A percentile compares a stretch with the other conserved stretches of the same genome.
Conservation (phyloP, 2,329 filamentous ascomycete genomes). For the Simplicillium aogashimaense region DNA sequence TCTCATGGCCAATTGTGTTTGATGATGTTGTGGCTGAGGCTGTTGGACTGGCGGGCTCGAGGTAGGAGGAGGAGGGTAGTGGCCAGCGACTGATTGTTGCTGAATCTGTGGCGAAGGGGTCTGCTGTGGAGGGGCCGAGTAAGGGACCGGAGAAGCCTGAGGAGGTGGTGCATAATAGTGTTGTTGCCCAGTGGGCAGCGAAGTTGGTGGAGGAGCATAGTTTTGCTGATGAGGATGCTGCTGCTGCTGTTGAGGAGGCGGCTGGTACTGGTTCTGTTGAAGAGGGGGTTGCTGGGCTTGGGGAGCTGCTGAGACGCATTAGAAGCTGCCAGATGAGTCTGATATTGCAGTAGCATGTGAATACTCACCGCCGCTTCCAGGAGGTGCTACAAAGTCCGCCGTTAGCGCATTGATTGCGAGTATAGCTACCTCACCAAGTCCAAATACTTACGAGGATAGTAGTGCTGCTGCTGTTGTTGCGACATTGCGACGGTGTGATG, state of each 20-base stretch:
- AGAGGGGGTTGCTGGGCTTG: not conserved
- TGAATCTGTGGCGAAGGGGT: conserved; percentile 19
- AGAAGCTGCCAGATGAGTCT: not conserved
- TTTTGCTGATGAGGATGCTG: conserved; percentile 27
- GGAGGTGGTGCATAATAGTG: conserved; percentile 36
- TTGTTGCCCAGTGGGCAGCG: conserved; percentile 33
- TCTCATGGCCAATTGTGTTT: conserved; percentile 12
- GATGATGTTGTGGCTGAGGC: conserved; percentile 10
- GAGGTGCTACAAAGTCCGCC: conserved; percentile 24
- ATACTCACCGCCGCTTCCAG: conserved; percentile 11
- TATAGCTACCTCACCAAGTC: conserved; percentile 1
- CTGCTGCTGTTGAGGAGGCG: conserved; percentile 10
- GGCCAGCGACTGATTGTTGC: conserved; percentile 12
- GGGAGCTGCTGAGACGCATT: not conserved
- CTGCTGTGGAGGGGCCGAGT: conserved; percentile 21
- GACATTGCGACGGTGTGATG: not conserved
- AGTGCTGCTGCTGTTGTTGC: conserved; percentile 21
- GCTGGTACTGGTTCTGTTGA: too few relatives aligned
- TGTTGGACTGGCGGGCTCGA: conserved; percentile 8
- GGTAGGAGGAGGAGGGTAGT: conserved; percentile 16
- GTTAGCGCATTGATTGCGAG: conserved; percentile 8
- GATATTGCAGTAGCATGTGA: not conserved
- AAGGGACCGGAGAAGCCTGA: conserved; percentile 20
- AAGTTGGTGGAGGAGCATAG: conserved; percentile 36
- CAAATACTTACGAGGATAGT: conserved; percentile 34